Evolutionary conservation across 495 filamentous ascomycete species (phyloP), one percentile per base, ranked within the genome.

Genomic region (Penicillium ochrochloron): DNA sequence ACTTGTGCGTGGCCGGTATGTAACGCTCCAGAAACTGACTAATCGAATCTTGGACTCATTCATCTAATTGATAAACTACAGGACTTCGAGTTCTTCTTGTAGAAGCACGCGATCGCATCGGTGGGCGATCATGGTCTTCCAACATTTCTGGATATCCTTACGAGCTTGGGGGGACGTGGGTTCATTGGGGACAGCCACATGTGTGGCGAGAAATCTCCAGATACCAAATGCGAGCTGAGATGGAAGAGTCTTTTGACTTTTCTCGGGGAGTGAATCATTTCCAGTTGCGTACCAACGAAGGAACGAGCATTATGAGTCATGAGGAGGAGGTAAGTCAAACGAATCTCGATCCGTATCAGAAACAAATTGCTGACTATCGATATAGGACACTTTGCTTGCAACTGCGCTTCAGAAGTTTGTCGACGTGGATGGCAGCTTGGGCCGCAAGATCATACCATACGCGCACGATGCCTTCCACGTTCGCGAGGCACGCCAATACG

Each of bases 161-260:
- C 37, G 76, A 79, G 23, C 70, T 79, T 66, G 76, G 76, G 0
- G 76, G 76, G 7, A 75, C 74, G 7, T 79, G 75, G 74, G 66
- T 79, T 2, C 70, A 72, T 27, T 72, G 72, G 70, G 44, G 46
- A 6, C 72, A 75, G 33, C 62, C 70, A 5, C 67, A 72, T 59
- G 62, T 69, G 1, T 75, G 59, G 56, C 61, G 62, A 10, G 71
- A 73, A 46, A 66, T 71, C 4, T 68, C 66, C 3, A 48, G 69
- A 48, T 71, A 71, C 35, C 39, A 67, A 8, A 65, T 70, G 65
- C 52, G 68, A 37, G 12, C 42, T 3, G 68, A 70, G 25, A 17
- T 70, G 62, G 62, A 67, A 29, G 29, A 27, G 14, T 70, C 68
- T 2, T 67, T 70, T 19, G 68, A 70, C 31, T 67, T 67, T 23